Base-by-base conservation (phyloP, 2,329 filamentous ascomycete species). In the Didymosphaeria variabile region DNA sequence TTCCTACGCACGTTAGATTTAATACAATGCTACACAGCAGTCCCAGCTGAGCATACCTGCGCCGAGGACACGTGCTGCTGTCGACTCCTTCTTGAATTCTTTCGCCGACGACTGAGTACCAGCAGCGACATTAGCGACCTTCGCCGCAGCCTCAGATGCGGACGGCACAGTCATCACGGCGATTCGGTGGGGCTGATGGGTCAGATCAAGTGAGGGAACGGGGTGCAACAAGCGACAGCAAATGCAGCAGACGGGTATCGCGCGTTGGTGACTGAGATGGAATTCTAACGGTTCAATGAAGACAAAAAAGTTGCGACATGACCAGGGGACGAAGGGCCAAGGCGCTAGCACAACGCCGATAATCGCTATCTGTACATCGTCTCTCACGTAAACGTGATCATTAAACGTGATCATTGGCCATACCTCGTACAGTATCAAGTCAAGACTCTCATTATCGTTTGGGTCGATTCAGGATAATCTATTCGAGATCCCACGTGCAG, bases 11-110 rank as follows among this genome's bases (percentile, higher is more conserved):
- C 15, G 57, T 76, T 38, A 72, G 66, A 52, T 17, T 45, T n/a
- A n/a, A 17, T 15, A 8, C 34, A 36, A 31, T 23, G 8, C 17
- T 4, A 7, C 21, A 34, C 12, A 13, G 31, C 32, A 10, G 15
- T 12, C 31, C 12, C 9, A 26, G 2, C 2, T 15, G 15, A 5
- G 34, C n/a, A n/a, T 84, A 97, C 95, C 95, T 75, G 95, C 97
- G 73, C 95, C 95, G 68, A 97, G 84, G 69, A 99, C 83, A 81
- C 95, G 88, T 72, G 95, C 95, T 77, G 90, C 79, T 73, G 92
- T 93, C 60, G 94, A 97, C 85, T 99, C 95, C 82, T 87, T 93
- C 86, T 97, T 90, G 73, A 85, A 84, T 74, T 87, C 85, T 74
- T 85, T 88, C 46, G 86, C 83, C 57, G 86, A 76, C 50, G 77